Base-by-base conservation (phyloP, 805 yeast genomes). In the Hyphopichia homilentoma region DNA sequence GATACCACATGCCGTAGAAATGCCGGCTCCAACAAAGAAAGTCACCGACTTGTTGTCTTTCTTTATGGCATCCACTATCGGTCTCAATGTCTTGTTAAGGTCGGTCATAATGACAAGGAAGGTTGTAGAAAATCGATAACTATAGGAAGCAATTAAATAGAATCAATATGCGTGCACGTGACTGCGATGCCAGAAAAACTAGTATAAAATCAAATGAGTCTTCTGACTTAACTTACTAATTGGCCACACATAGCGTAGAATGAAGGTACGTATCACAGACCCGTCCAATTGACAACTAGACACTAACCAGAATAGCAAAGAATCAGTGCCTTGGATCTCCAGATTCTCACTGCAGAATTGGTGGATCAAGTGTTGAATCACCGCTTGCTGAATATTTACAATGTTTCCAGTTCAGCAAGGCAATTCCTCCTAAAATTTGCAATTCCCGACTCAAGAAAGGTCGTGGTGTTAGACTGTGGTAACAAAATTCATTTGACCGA, bases 1-100 rank as follows among this genome's bases (percentile, higher is more conserved):
- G 28, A 89, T 90, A 0, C 97, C 98, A 29, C 95, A 88, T 3
- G 84, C 68, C 0, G 97, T 90, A 2, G 96, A 86, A 24, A 88
- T 79, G 1, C 98, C 98, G 0, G 98, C 98, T 1, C 98, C 98
- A 6, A 80, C 81, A 61, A 83, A 73, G 47, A 84, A 79, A 0
- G 80, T 73, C 5, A 81, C 72, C 41, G 74, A 72, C 41, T 59
- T 63, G 7, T 50, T 49, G 2, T 60, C 60, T 3, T 39, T 27
- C 26, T 51, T 43, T 15, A 66, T 45, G 2, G 57, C 59, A 2
- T 53, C 57, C 9, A 49, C 59, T 21, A 66, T 34, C 3, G 67
- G 65, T 21, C 41, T 33, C 20, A 61, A 32, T 21, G 39, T 34
- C 13, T 35, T 27, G 2, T 46, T 44, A 27, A 48, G n/a, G 6